Base-by-base conservation (phyloP, 2,329 filamentous ascomycete genomes). In the Penicillium sp. region DNA sequence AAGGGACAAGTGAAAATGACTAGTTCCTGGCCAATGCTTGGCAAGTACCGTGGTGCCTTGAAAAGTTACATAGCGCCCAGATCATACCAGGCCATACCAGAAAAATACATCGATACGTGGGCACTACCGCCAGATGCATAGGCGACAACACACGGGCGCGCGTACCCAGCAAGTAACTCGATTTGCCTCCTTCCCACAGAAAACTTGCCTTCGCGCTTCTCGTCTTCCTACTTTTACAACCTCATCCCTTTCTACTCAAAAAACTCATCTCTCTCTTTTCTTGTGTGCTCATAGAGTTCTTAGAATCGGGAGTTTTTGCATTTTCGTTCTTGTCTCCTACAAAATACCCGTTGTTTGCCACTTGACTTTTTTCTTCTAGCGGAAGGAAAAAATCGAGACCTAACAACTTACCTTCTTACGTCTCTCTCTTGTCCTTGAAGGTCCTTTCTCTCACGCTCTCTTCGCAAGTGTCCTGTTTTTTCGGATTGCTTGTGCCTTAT, bases 221-320 rank as follows among this genome's bases (percentile, higher is more conserved):
- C 59, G 49, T 55, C 50, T 71, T 67, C 58, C 60, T 64, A 57
- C 65, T 59, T 67, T 64, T 54, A 62, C 59, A 60, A 55, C 64
- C 56, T 65, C 63, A 67, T 67, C 62, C 66, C 69, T 67, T 70
- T 63, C 65, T 68, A 63, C 67, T 64, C 50, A 31, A 31, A 31
- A 66, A 58, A 63, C 58, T 63, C 54, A 57, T 64, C 67, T 59
- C 66, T 68, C 60, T 67, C 62, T 70, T 68, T 67, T 67, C 63
- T 68, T 68, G 61, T 62, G 60, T 67, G 57, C 69, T 63, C 66
- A 69, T 71, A 71, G 70, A 73, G 67, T 68, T 62, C 58, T 71
- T 72, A 72, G 69, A 70, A 65, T 62, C 64, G 60, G 61, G 67
- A 63, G 51, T 62, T 67, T 66, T 70, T 72, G 65, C 68, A 66